Percentiles rank a stretch among this genome's conserved stretches.
These are phyloP conservation scores for Apiospora pterosperma DNA, from an alignment of 2,329 filamentous ascomycete genomes.

Conservation along the genomic window DNA sequence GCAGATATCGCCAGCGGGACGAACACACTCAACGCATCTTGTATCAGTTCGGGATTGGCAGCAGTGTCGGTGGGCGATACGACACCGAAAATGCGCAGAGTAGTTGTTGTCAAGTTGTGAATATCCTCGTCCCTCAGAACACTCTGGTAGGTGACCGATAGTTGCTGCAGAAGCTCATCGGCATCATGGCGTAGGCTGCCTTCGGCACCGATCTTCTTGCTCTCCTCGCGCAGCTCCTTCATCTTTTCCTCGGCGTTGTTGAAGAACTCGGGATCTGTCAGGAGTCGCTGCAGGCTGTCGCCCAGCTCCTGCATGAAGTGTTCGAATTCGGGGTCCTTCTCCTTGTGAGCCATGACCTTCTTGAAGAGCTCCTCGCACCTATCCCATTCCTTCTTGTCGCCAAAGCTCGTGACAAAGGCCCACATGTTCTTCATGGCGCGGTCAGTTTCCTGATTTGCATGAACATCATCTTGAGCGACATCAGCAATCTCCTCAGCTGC, in stretches of 20 bases:
- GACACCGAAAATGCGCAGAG: slow-evolving; percentile 64
- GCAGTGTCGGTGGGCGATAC: slow-evolving; percentile 63
- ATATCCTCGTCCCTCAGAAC: slow-evolving; percentile 71
- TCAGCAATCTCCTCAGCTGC: slow-evolving; percentile 65
- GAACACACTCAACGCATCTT: slow-evolving; percentile 76
- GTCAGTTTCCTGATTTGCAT: slow-evolving; percentile 72
- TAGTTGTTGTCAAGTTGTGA: slow-evolving; percentile 63
- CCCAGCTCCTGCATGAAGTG: slow-evolving; percentile 70
- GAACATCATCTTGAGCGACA: slow-evolving; percentile 65
- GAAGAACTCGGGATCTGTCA: slow-evolving; percentile 85
- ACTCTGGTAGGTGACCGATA: slow-evolving; percentile 64
- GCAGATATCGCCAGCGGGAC: slow-evolving; percentile 72
- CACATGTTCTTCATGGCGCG: slow-evolving; percentile 77
- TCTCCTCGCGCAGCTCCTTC: slow-evolving; percentile 47
- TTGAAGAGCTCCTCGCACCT: slow-evolving; percentile 66
- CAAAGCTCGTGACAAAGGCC: slow-evolving; percentile 76
- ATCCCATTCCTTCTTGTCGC: slow-evolving; percentile 72
- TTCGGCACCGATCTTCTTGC: slow-evolving; percentile 62
- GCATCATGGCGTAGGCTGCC: slow-evolving; percentile 70
- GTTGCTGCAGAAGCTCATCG: slow-evolving; percentile 66
- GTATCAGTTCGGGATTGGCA: slow-evolving; percentile 67
- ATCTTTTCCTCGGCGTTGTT: slow-evolving; percentile 63
- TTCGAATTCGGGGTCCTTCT: slow-evolving; percentile 80
- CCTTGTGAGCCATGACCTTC: slow-evolving; percentile 67
- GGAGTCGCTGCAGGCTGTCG: slow-evolving; percentile 71